Evolutionary conservation across 768 basidiomycete species (phyloP).

Genomic region (Pisolithus marmoratus): DNA sequence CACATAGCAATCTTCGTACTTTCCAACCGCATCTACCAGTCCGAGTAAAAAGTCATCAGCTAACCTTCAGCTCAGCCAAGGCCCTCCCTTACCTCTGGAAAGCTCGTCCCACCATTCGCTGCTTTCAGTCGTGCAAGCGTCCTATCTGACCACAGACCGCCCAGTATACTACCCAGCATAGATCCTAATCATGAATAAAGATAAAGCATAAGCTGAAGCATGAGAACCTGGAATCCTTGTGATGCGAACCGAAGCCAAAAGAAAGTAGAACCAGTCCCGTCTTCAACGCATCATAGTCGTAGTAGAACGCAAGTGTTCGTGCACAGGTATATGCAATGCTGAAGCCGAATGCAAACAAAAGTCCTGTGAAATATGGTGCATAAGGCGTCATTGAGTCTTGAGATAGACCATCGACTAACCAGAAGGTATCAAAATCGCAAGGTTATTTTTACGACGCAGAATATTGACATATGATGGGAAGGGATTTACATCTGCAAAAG

Average conservation of each 20-base stretch:
- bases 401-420: slow-evolving; percentile 17
- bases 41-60: neutral
- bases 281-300: slow-evolving; percentile 63
- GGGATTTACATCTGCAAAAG: slow-evolving; percentile 69
- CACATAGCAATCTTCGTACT: slow-evolving; percentile 57
- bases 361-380: neutral
- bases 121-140: slow-evolving; percentile 41
- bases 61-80: too few relatives aligned
- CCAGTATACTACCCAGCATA: slow-evolving; percentile 49
- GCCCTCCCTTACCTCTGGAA: slow-evolving; percentile 55
- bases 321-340: slow-evolving; percentile 70
- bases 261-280: slow-evolving; percentile 76
- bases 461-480: slow-evolving; percentile 57
- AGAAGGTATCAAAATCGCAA: slow-evolving; percentile 43
- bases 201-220: neutral
- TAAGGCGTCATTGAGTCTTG: neutral
- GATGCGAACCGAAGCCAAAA: slow-evolving; percentile 56
- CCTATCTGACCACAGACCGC: slow-evolving; percentile 57
- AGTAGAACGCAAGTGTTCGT: slow-evolving; percentile 59
- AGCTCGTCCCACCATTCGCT: slow-evolving; percentile 41
- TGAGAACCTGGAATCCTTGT: neutral
- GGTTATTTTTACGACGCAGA: slow-evolving; percentile 59
- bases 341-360: slow-evolving; percentile 37
- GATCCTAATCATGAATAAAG: slow-evolving; percentile 30
- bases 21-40: slow-evolving; percentile 61